These are phyloP conservation scores for Kwoniella pini DNA, from an alignment of 768 basidiomycete genomes.

Conservation along the genomic window DNA sequence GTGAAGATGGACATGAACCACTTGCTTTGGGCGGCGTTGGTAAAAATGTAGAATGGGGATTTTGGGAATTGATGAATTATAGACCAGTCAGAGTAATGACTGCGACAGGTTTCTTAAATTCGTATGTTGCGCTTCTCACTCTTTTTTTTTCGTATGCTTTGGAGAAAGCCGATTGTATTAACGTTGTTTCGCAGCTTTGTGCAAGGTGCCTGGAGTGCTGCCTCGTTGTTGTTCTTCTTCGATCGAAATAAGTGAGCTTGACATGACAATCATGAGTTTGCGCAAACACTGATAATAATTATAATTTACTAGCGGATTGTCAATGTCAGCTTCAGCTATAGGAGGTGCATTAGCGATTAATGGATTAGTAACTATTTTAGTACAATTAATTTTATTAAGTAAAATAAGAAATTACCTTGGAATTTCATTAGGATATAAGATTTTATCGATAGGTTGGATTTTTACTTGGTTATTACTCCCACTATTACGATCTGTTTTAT, in stretches of 20 bases:
- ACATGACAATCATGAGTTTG: no score
- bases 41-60: constrained; percentile 35
- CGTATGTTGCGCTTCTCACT: constrained; percentile 26
- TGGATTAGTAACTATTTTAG: constrained; percentile 49
- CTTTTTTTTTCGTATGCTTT: neutral
- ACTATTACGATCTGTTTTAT: constrained; percentile 34
- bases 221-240: constrained; percentile 51
- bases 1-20: constrained; percentile 4
- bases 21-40: neutral
- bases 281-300: no score
- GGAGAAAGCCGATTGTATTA: neutral
- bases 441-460: constrained; percentile 49
- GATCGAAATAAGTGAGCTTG: constrained; percentile 49
- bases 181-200: constrained; percentile 35
- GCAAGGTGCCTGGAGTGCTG: constrained; percentile 47
- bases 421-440: constrained; percentile 40
- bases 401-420: constrained; percentile 43
- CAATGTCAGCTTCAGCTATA: constrained; percentile 50
- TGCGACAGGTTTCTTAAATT: constrained; percentile 44
- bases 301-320: constrained; percentile 39
- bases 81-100: constrained; percentile 41
- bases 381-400: constrained; percentile 47
- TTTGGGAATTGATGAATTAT: constrained; percentile 46
- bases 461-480: constrained; percentile 46
- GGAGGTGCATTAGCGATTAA: constrained; percentile 49